These are phyloP conservation scores for Luzula sylvatica DNA, from an alignment of 176 grass and related monocot genomes.

Conservation along the genomic window DNA sequence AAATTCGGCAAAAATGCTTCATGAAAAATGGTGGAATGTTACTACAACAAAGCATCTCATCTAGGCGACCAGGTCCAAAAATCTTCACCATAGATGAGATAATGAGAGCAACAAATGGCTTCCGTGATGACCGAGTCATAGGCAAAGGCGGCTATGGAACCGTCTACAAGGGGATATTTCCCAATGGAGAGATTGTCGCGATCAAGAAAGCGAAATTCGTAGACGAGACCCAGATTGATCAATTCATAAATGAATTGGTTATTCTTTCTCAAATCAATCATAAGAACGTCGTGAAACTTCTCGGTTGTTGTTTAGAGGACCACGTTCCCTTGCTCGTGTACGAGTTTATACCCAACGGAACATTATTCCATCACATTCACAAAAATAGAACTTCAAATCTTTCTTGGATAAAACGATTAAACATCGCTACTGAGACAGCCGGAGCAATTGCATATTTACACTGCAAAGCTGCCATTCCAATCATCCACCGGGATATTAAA, in stretches of 20 bases:
- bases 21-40: conserved; percentile 13
- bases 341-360: conserved; percentile 3
- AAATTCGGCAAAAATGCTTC: conserved; percentile 10
- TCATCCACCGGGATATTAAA: conserved; percentile 6
- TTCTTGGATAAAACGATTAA: conserved; percentile 18
- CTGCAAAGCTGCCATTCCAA: conserved; percentile 3
- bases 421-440: conserved; percentile 28
- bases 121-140: conserved; percentile 10
- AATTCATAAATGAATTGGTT: conserved; percentile 16
- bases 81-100: conserved; percentile 23
- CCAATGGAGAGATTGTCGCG: conserved; percentile 6
- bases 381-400: background rate
- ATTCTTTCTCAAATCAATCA: conserved; percentile 14
- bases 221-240: conserved; percentile 2
- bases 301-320: conserved; percentile 15
- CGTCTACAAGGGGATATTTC: conserved; percentile 5
- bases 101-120: background rate
- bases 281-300: no score
- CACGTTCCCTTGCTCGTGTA: conserved; percentile 9
- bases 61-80: no score
- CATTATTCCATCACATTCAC: conserved; percentile 17
- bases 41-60: conserved; percentile 4
- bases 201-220: conserved; percentile 28
- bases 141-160: conserved; percentile 17
- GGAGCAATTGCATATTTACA: no score